Conservation (phyloP, 352 stramenopile species). For the Pythium aquatile region DNA sequence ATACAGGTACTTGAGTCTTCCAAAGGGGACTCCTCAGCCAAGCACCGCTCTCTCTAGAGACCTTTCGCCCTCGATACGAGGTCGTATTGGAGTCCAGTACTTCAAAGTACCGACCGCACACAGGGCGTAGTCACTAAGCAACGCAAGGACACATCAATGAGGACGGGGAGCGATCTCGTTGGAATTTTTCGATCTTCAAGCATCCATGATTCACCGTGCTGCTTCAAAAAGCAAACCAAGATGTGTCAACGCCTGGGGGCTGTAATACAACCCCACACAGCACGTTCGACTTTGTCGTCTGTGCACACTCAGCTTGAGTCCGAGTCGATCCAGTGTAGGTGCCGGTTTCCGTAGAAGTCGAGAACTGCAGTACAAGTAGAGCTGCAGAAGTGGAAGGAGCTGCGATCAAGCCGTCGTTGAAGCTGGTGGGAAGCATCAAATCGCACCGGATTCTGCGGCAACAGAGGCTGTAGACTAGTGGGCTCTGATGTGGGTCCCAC, state of each 20-base stretch:
- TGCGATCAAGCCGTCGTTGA: neutral
- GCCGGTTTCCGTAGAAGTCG: neutral
- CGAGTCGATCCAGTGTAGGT: neutral
- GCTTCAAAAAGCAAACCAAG: neutral
- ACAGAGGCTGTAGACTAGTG: no score
- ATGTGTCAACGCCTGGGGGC: neutral
- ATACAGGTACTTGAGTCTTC: neutral
- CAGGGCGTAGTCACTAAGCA: no score
- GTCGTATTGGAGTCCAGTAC: no score
- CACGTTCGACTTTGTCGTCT: no score
- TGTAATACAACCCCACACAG: no score
- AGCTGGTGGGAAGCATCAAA: slow-evolving; percentile 1
- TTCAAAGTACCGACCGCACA: no score
- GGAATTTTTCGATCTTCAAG: slow-evolving; percentile 3
- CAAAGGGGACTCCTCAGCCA: neutral
- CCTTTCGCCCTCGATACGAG: no score
- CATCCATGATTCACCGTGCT: neutral
- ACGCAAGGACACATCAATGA: no score
- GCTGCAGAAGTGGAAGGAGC: neutral
- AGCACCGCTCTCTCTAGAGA: neutral
- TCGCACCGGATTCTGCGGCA: neutral
- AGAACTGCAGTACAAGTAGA: neutral
- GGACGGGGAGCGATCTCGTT: neutral
- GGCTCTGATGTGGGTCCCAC: no score
- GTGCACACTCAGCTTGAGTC: neutral